These are phyloP conservation scores for Huntiella decipiens DNA, from an alignment of 2,329 filamentous ascomycete species.

Conservation along the genomic window DNA sequence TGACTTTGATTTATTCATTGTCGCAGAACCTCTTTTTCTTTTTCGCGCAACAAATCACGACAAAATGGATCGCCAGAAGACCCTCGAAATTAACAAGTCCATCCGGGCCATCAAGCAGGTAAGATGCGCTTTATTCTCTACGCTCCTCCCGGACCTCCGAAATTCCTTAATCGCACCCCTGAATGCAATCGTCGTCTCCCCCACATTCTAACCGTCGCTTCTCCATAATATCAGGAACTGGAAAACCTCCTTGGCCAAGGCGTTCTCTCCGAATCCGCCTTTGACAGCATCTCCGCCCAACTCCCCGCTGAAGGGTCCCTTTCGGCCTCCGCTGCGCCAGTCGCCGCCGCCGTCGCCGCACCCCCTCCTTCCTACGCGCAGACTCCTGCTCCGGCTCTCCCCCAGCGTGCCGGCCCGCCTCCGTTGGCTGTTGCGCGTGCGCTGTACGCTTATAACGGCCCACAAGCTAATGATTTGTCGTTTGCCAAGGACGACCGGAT, in stretches of 20 bases:
- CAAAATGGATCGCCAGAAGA: slow-evolving; percentile 30
- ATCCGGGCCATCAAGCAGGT: slow-evolving; percentile 76
- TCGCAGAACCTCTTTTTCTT: too few species aligned
- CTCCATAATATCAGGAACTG: slow-evolving; percentile 45
- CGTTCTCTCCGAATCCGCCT: slow-evolving; percentile 55
- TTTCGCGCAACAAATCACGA: too few species aligned
- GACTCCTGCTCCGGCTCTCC: slow-evolving; percentile 25
- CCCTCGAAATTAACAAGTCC: slow-evolving; percentile 61
- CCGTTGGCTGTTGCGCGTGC: slow-evolving; percentile 58
- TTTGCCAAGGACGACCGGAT: slow-evolving; percentile 68
- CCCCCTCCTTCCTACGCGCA: slow-evolving; percentile 32
- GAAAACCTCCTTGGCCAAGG: slow-evolving; percentile 72
- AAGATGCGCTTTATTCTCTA: slow-evolving; percentile 17
- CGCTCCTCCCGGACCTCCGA: not conserved
- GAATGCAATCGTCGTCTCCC: not conserved
- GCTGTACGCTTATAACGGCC: slow-evolving; percentile 62
- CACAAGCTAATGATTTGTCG: slow-evolving; percentile 64
- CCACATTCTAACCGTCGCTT: not conserved
- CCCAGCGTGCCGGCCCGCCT: slow-evolving; percentile 23
- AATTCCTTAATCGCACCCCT: not conserved
- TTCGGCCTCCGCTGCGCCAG: slow-evolving; percentile 17
- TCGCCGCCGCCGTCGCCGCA: slow-evolving; percentile 17
- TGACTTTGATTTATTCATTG: too few species aligned
- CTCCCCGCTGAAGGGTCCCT: slow-evolving; percentile 55
- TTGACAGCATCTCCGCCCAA: slow-evolving; percentile 53